Base-by-base conservation (phyloP, 331 rosid genomes). In the Pyracantha coccinea region DNA sequence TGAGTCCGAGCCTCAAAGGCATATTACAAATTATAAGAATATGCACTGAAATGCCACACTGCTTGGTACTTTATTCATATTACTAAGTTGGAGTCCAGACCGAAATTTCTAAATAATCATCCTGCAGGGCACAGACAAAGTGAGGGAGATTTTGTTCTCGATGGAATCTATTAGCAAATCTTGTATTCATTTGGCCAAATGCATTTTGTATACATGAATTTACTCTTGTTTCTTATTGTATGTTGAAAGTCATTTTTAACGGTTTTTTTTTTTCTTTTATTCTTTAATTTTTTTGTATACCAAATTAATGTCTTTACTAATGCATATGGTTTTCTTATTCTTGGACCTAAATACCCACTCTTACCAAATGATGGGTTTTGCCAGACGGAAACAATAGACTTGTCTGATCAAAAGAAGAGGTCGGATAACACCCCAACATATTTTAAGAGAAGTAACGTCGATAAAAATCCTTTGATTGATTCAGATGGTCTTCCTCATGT, bases 401-500 rank as follows among this genome's bases (percentile, higher is more conserved):
- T 92, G 82, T 63, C 89, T 74, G 92, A 88, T 7, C 85, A 71
- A 83, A 78, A 85, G 31, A 47, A 67, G 16, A 77, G 52, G 78
- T 59, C 89, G 71, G 88, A 81, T 23, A 70, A 73, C 57, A 16
- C 69, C 71, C 69, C 76, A 66, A 79, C 45, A 80, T 69, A 79
- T 45, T 95, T 95, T 76, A 84, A 88, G 82, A 89, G 87, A 86
- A 90, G 96, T 76, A 87, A 80, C 64, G 4, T 74, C 25, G 86
- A 87, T 33, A 90, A 76, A 73, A 81, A 59, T 82, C 66, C 86
- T 45, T 63, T 68, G 4, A 78, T 95, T 19, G 99, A 92, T 84
- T 83, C 89, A 33, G 99, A 95, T 83, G 99, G 99, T 71, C 99
- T 95, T 73, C 99, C 99, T 68, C 83, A 86, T 85, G 97, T 95